Evolutionary conservation across 768 basidiomycete genomes (phyloP).

Genomic region (Cystobasidium ongulense): DNA sequence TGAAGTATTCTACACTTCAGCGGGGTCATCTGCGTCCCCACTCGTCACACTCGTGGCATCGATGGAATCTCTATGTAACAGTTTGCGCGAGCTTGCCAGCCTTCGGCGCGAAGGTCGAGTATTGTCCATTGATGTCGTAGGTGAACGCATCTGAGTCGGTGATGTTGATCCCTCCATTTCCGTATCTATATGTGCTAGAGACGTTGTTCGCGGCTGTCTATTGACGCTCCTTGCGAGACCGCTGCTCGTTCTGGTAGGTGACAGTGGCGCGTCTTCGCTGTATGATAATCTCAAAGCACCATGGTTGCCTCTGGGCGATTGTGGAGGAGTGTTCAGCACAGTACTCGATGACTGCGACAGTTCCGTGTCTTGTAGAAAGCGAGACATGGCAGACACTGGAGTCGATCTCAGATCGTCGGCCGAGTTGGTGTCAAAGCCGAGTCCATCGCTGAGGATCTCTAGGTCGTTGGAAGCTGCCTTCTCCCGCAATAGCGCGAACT

Average conservation of each 20-base stretch:
- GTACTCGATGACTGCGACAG: neutral
- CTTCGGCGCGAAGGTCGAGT: neutral
- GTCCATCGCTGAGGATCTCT: conserved; percentile 1
- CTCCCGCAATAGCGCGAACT: neutral
- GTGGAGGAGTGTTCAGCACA: neutral
- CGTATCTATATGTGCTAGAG: neutral
- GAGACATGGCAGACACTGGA: neutral
- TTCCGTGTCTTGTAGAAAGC: neutral
- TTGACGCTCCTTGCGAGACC: neutral
- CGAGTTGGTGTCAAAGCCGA: neutral
- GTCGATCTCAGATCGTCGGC: neutral
- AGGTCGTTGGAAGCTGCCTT: conserved; percentile 17
- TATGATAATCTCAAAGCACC: neutral
- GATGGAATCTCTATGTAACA: neutral
- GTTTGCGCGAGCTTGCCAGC: conserved; percentile 9
- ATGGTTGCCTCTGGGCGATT: neutral
- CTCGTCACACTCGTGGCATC: neutral
- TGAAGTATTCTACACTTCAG: too few relatives aligned
- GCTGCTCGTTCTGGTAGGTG: neutral
- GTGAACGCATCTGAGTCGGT: neutral
- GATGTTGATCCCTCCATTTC: neutral
- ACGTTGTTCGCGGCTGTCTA: conserved; percentile 7
- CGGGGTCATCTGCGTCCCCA: too few relatives aligned
- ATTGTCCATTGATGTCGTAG: neutral
- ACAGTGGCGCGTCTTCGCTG: conserved; percentile 12